Conservation (phyloP, 441 rosid genomes). For the Flueggea neowawraea region DNA sequence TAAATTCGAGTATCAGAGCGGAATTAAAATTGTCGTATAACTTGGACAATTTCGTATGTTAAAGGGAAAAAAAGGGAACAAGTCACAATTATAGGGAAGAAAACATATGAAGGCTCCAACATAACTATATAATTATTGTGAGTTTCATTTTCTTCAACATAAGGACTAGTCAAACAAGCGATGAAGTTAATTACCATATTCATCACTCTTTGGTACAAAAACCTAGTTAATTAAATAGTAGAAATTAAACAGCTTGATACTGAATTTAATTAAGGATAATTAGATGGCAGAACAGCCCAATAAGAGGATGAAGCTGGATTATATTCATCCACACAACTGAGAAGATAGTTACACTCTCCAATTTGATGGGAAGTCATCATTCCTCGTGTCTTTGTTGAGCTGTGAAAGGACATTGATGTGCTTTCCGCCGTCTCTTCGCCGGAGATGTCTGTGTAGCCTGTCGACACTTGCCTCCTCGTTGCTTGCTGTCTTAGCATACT, state of each 20-base stretch:
- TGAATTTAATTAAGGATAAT: slow-evolving; percentile 12
- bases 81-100: too few relatives aligned
- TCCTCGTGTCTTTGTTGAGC: slow-evolving; percentile 19
- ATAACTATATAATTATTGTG: too few relatives aligned
- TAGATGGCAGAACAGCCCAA: slow-evolving; percentile 31
- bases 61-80: too few relatives aligned
- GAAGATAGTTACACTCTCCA: slow-evolving; percentile 30
- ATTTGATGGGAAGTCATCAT: slow-evolving; percentile 15
- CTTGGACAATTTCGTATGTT: too few relatives aligned
- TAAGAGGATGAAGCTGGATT: slow-evolving; percentile 25
- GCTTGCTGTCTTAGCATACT: slow-evolving; percentile 55
- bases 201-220: too few relatives aligned
- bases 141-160: too few relatives aligned
- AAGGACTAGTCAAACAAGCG: too few relatives aligned
- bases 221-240: too few relatives aligned
- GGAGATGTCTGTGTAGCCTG: slow-evolving; percentile 50
- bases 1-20: too few relatives aligned
- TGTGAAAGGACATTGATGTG: slow-evolving; percentile 48
- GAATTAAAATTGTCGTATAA: too few relatives aligned
- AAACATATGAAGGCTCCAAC: too few relatives aligned
- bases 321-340: slow-evolving; percentile 28
- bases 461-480: slow-evolving; percentile 45
- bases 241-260: background rate
- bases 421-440: slow-evolving; percentile 75
- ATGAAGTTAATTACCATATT: too few relatives aligned